phyloP scores from a whole-genome alignment of 1,139 yeast species.

The Saccharomycopsis hybrid region DNA sequence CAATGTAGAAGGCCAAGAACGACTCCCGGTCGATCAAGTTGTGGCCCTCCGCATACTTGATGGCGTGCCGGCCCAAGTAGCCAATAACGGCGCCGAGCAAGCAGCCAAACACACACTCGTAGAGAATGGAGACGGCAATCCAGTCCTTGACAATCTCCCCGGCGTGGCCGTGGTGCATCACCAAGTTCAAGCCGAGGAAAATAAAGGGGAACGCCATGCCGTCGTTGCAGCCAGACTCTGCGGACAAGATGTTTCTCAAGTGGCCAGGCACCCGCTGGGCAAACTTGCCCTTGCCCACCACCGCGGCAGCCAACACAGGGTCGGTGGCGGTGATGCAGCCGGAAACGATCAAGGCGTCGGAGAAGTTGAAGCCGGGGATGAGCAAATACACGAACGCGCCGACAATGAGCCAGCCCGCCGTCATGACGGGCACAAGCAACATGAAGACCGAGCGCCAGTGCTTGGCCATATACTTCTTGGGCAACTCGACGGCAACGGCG shows the following conservation, averaged over 20 bases:
- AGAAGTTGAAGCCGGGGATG: conserved; percentile 72
- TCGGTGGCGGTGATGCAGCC: conserved; percentile 98
- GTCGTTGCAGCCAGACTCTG: conserved; percentile 96
- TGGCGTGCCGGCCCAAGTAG: conserved; percentile 63
- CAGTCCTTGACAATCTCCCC: conserved; percentile 76
- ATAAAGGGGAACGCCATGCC: conserved; percentile 98
- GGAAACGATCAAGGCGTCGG: conserved; percentile 71
- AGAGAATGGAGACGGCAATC: conserved; percentile 72
- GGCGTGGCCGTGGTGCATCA: conserved; percentile 59
- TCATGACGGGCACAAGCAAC: conserved; percentile 86
- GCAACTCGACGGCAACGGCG: conserved; percentile 96
- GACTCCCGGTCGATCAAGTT: conserved; percentile 89
- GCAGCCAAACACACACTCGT: conserved; percentile 85
- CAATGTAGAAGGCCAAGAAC: conserved; percentile 82
- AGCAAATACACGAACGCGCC: conserved; percentile 81
- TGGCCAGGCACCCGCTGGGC: conserved; percentile 98
- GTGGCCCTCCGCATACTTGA: conserved; percentile 69
- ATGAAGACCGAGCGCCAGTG: conserved; percentile 84
- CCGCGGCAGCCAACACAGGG: conserved; percentile 96
- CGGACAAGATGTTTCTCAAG: conserved; percentile 78
- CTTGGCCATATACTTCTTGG: conserved; percentile 83
- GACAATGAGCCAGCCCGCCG: conserved; percentile 84
- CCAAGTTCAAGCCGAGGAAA: conserved; percentile 62
- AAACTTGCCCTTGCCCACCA: conserved; percentile 94
- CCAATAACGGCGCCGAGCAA: conserved; percentile 74